Evolutionary conservation across 2,329 filamentous ascomycete species (phyloP).

Genomic region (Diaporthe sp.): DNA sequence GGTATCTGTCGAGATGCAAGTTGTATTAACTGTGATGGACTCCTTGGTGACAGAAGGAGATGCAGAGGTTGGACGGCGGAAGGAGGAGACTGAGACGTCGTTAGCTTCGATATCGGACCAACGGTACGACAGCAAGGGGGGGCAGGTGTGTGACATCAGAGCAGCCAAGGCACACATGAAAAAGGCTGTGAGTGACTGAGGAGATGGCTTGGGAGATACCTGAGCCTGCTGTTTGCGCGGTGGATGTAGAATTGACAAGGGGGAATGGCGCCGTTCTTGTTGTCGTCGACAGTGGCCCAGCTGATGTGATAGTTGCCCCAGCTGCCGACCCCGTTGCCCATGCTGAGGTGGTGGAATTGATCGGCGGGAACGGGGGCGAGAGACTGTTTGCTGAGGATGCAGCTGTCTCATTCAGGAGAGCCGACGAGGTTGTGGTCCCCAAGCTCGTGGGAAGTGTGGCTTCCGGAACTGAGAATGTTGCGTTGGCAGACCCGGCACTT

Average conservation of each 20-base stretch:
- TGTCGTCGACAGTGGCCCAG: background rate
- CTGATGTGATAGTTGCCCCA: background rate
- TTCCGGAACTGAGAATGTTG: background rate
- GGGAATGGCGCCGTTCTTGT: background rate
- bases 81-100: background rate
- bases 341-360: background rate
- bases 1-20: slow-evolving; percentile 13
- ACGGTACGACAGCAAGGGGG: background rate
- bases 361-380: background rate
- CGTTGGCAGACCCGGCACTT: background rate
- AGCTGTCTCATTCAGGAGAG: background rate
- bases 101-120: background rate
- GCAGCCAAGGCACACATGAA: background rate
- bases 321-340: background rate
- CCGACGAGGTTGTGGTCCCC: background rate
- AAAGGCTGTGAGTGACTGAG: no score
- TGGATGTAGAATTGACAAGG: background rate
- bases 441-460: background rate
- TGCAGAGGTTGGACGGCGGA: background rate
- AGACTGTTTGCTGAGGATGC: background rate
- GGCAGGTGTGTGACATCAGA: background rate
- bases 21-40: slow-evolving; percentile 20
- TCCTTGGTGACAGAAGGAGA: background rate
- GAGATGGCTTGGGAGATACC: background rate
- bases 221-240: background rate